Conservation (phyloP, 257 asterid species). For the Cinchona pubescens region DNA sequence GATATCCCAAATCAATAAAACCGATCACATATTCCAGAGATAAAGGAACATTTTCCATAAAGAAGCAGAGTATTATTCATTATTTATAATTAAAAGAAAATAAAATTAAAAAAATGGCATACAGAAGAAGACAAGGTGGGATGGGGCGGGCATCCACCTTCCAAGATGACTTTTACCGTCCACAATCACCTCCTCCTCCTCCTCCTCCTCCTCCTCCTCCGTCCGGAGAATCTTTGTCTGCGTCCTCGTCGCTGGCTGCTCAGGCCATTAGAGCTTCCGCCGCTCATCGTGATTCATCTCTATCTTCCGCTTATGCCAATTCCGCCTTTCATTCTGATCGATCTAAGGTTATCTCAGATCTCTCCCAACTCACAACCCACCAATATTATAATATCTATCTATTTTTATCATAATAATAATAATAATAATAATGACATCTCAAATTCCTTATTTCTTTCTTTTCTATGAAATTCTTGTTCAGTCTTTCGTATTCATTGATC, state of each 20-base stretch:
- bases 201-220: constrained; percentile 13
- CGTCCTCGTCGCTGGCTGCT: constrained; percentile 55
- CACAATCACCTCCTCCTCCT: neutral
- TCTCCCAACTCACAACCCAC: too few relatives aligned
- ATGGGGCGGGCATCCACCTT: constrained; percentile 52
- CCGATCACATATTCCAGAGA: too few relatives aligned
- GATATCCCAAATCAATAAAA: too few relatives aligned
- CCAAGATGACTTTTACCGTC: constrained; percentile 44
- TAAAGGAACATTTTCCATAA: too few relatives aligned
- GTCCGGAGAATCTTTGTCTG: too few relatives aligned
- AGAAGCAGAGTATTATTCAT: too few relatives aligned
- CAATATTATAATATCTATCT: neutral
- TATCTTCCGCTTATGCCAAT: constrained; percentile 32
- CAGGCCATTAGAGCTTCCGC: constrained; percentile 66
- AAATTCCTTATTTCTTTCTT: neutral
- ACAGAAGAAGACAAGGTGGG: constrained; percentile 57
- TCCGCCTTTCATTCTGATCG: constrained; percentile 27
- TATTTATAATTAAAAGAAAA: too few relatives aligned
- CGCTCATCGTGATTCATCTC: constrained; percentile 51
- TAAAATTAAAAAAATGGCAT: constrained; percentile 35
- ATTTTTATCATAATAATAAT: too few relatives aligned
- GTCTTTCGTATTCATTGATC: neutral
- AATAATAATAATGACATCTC: too few relatives aligned
- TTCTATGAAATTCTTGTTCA: neutral
- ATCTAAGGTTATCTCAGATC: constrained; percentile 35